Evolutionary conservation across 495 filamentous ascomycete species (phyloP).

Genomic region (Cercophora samala): DNA sequence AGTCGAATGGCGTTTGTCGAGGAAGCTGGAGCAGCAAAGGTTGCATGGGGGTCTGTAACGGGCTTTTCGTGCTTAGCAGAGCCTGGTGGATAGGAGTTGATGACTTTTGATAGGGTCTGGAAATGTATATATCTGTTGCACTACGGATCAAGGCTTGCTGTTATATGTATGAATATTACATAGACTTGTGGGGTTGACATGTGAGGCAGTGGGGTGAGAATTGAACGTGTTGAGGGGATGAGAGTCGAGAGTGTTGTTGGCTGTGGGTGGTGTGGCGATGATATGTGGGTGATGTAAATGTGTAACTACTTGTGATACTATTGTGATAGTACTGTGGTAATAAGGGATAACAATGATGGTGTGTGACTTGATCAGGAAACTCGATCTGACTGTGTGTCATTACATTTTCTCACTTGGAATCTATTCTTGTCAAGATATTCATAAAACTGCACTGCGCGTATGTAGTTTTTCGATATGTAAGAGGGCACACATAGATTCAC

Average conservation of each 20-base stretch:
- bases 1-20: background rate
- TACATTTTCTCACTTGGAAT: too few species aligned
- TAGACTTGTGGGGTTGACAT: background rate
- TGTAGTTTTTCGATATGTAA: too few species aligned
- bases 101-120: background rate
- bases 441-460: too few species aligned
- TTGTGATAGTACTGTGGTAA: background rate
- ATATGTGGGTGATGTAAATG: background rate
- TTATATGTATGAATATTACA: background rate
- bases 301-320: background rate
- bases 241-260: background rate
- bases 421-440: too few species aligned
- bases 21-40: background rate
- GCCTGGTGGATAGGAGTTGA: background rate
- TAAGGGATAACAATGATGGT: too few species aligned
- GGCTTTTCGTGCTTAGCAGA: background rate
- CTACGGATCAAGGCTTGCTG: background rate
- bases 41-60: background rate
- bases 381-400: too few species aligned
- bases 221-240: background rate
- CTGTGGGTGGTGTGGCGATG: background rate
- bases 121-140: background rate
- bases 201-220: background rate
- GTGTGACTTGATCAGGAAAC: too few species aligned
- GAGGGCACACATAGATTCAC: too few species aligned